Conservation (phyloP, 225 moss, liverwort and hornwort genomes). For the Neckera pumila region DNA sequence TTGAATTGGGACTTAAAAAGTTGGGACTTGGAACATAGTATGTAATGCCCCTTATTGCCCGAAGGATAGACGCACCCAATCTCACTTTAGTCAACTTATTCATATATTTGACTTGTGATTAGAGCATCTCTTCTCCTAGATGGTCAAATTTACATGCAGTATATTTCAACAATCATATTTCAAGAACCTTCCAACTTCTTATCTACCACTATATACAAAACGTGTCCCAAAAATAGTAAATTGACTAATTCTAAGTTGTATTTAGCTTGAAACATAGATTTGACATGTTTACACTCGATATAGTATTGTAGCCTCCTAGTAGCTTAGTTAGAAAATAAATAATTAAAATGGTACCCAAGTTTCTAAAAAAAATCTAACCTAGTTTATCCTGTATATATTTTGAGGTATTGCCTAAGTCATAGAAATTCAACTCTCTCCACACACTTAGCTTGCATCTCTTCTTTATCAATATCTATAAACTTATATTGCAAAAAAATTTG, state of each 20-base stretch:
- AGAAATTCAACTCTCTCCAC: no score
- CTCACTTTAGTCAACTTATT: neutral
- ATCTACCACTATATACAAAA: accelerated
- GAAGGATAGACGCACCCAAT: accelerated
- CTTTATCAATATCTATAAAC: no score
- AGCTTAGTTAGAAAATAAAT: no score
- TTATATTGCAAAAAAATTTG: no score
- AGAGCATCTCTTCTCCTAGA: neutral
- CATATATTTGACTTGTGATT: neutral
- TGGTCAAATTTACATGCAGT: neutral
- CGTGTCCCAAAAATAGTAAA: neutral
- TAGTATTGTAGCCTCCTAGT: no score
- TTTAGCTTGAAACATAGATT: neutral
- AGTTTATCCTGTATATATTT: no score
- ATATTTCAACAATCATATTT: neutral
- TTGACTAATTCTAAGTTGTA: neutral
- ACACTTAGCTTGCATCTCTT: no score
- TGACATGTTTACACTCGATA: neutral
- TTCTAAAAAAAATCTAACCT: no score
- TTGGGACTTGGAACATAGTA: neutral
- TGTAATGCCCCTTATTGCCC: neutral
- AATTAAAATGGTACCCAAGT: no score
- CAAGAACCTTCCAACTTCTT: neutral
- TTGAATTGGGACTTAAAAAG: no score
- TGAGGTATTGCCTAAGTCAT: no score